Evolutionary conservation across 495 filamentous ascomycete species (phyloP), one percentile per base, ranked within the genome.

Genomic region (Neurospora africana): DNA sequence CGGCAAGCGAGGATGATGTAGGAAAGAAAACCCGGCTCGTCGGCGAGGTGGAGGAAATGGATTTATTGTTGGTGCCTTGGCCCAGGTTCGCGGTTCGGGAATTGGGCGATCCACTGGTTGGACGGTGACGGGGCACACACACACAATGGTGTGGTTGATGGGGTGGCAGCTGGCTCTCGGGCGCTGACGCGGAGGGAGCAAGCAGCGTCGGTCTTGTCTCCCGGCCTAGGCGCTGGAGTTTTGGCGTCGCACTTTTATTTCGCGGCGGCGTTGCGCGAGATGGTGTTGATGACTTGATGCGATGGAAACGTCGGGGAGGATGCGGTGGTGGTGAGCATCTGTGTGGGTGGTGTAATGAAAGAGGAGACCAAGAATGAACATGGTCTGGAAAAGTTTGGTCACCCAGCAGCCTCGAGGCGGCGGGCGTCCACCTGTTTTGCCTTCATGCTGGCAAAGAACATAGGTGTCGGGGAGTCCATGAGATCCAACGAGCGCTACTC

Each of bases 391-490:
- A 79, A 79, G 78, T 79, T 79, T 76, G 78, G 78, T 76, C 72
- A 70, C 78, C 72, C 78, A 77, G 77, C 77, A 79, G 76, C 76
- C 78, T 76, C 73, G 77, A 77, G 77, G 78, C 75, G 76, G 77
- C 75, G 75, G 77, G 78, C 75, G 73, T 78, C 76, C 76, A 79
- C 76, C 78, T 80, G 78, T 80, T 80, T 80, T 80, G 78, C 77
- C 78, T 80, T 80, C 78, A 80, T 80, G 78, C 77, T 80, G 78
- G 72, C 74, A 79, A 78, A 79, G 78, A 77, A 74, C 75, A 75
- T 77, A 65, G 27, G 53, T 65, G 78, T 79, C 77, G 75, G 76
- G 78, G 75, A 77, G 53, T 33, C 53, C 53, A 65, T 65, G 53
- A 65, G 53, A 65, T 65, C 53, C 53, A 65, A 65, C 53, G 53